Evolutionary conservation across 2,329 filamentous ascomycete species (phyloP).

Genomic region (Bertia moriformis): DNA sequence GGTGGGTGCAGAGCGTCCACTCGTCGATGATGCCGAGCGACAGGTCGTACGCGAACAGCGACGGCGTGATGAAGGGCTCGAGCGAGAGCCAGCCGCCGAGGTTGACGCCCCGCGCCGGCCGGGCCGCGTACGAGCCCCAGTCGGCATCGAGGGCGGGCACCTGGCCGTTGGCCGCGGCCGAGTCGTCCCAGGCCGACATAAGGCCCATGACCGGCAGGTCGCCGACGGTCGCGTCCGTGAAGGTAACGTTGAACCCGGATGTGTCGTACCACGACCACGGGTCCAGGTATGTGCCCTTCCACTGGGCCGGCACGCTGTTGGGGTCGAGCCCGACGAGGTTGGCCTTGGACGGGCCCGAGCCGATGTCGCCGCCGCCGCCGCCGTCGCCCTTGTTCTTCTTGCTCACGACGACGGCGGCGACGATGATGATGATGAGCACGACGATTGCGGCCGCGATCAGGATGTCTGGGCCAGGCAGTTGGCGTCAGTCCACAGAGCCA

Average conservation of each 20-base stretch:
- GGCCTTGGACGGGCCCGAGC: constrained; percentile 16
- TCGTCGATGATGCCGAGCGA: constrained; percentile 66
- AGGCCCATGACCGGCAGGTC: constrained; percentile 85
- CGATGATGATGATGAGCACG: constrained; percentile 51
- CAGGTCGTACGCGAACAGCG: constrained; percentile 61
- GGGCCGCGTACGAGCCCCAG: constrained; percentile 65
- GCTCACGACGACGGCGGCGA: constrained; percentile 49
- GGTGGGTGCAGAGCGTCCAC: constrained; percentile 59
- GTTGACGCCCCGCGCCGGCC: constrained; percentile 78
- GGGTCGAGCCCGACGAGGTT: constrained; percentile 36
- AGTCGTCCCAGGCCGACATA: constrained; percentile 74
- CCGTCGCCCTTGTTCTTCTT: constrained; percentile 36
- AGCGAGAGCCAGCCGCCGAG: constrained; percentile 86
- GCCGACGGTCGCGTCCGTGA: constrained; percentile 71
- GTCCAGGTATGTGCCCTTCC: constrained; percentile 65
- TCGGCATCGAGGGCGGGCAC: constrained; percentile 63
- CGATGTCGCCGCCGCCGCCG: constrained; percentile 11
- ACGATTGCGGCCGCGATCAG: constrained; percentile 35
- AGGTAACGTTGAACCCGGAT: constrained; percentile 82
- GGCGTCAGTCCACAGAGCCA: not conserved
- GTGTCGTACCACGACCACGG: constrained; percentile 89
- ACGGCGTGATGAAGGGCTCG: constrained; percentile 91
- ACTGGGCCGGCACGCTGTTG: constrained; percentile 45
- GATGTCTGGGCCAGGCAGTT: constrained; percentile 30
- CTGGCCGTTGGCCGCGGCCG: constrained; percentile 58